Evolutionary conservation across 371 early-diverging fungal genomes (phyloP).

Genomic region (Mucor racemosus): DNA sequence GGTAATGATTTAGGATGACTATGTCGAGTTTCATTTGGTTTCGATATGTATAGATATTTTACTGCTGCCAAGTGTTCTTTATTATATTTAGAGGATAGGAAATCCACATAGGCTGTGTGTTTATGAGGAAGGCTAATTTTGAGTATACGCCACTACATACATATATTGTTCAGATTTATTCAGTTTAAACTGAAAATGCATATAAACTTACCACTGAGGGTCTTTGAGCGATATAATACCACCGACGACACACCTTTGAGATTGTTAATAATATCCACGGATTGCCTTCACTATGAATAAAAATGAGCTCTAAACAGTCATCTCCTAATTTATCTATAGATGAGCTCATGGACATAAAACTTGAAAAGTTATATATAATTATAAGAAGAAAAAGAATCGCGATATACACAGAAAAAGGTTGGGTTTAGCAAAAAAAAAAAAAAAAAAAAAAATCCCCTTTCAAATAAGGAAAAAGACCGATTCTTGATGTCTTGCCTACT

Average conservation of each 20-base stretch:
- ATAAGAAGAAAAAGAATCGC: neutral
- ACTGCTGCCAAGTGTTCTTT: conserved; percentile 11
- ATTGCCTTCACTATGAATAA: conserved; percentile 22
- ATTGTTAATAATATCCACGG: conserved; percentile 24
- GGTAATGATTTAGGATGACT: conserved; percentile 26
- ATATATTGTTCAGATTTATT: too few relatives aligned
- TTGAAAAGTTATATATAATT: too few relatives aligned
- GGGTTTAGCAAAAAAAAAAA: neutral
- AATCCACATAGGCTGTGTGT: conserved; percentile 17
- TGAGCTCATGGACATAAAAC: neutral
- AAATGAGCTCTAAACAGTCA: conserved; percentile 29
- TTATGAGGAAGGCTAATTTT: conserved; percentile 10
- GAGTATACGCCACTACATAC: conserved; percentile 20
- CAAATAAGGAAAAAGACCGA: neutral
- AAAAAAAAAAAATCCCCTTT: neutral
- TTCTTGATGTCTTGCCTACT: neutral
- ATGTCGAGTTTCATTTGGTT: conserved; percentile 27
- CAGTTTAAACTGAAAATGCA: neutral
- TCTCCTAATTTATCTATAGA: conserved; percentile 15
- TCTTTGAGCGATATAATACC: conserved; percentile 25
- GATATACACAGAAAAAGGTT: neutral
- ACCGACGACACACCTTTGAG: conserved; percentile 24
- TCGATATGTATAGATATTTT: conserved; percentile 15
- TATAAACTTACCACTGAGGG: conserved; percentile 25
- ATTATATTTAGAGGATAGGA: conserved; percentile 17